Conservation (phyloP, 257 asterid genomes). For the Agastache rugosa region DNA sequence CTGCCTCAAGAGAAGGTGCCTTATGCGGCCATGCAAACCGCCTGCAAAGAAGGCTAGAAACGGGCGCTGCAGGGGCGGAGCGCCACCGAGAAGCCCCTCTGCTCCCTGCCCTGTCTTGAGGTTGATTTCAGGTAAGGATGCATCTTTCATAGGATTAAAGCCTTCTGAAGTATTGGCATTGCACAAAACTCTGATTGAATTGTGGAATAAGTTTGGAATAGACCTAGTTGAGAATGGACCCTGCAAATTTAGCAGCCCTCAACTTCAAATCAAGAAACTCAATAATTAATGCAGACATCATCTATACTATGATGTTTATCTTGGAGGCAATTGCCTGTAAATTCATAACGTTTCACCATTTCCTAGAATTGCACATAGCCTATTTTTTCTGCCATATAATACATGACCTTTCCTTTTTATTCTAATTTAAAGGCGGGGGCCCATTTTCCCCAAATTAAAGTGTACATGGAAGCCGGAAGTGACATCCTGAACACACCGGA, state of each 20-base stretch:
- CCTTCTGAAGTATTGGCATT: constrained; percentile 75
- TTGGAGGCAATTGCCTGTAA: too few relatives aligned
- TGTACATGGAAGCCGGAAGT: too few relatives aligned
- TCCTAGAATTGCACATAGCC: too few relatives aligned
- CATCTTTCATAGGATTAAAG: constrained; percentile 73
- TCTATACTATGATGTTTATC: neutral
- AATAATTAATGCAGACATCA: neutral
- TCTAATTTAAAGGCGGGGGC: too few relatives aligned
- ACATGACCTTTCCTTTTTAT: too few relatives aligned
- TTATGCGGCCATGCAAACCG: constrained; percentile 52
- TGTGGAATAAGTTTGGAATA: constrained; percentile 58
- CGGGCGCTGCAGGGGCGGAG: constrained; percentile 58
- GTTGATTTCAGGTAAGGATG: constrained; percentile 64
- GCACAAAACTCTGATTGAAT: constrained; percentile 70
- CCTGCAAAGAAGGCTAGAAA: constrained; percentile 70
- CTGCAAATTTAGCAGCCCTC: constrained; percentile 32
- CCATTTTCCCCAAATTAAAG: too few relatives aligned
- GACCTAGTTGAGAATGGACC: constrained; percentile 78
- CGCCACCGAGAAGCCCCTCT: constrained; percentile 65
- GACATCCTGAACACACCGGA: too few relatives aligned
- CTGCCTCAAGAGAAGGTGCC: constrained; percentile 48
- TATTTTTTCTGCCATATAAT: too few relatives aligned
- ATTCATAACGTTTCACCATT: too few relatives aligned
- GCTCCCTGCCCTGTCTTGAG: constrained; percentile 43
- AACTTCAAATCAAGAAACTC: neutral